Evolutionary conservation across 805 yeast genomes (phyloP).

Genomic region (Saturnispora besseyi): DNA sequence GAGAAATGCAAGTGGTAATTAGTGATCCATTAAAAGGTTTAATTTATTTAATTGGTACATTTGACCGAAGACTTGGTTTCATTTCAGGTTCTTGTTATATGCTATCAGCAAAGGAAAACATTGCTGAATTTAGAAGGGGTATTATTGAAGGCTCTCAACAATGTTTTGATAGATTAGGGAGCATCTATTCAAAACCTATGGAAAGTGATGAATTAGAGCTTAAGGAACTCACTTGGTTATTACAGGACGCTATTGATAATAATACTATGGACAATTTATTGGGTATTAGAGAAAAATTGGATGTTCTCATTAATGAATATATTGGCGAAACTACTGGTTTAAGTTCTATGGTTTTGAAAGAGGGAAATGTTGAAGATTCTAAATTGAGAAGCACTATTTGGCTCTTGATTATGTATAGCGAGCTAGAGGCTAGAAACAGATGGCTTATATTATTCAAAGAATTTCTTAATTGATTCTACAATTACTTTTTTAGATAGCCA

Average conservation of each 20-base stretch:
- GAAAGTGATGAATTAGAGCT: slow-evolving; percentile 1
- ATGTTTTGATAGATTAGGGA: background rate
- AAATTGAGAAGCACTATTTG: slow-evolving; percentile 3
- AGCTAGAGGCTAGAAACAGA: slow-evolving; percentile 4
- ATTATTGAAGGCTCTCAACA: background rate
- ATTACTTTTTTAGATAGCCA: background rate
- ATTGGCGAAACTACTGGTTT: slow-evolving; percentile 1
- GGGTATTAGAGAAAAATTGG: slow-evolving; percentile 7
- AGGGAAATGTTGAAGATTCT: background rate
- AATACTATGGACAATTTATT: background rate
- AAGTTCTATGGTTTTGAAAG: background rate
- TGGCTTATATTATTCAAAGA: slow-evolving; percentile 7
- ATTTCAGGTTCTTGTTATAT: background rate
- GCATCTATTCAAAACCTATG: background rate
- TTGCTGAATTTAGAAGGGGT: background rate
- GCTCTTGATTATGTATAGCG: slow-evolving; percentile 9
- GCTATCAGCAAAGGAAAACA: background rate
- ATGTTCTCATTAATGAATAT: slow-evolving; percentile 2
- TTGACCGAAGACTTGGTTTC: slow-evolving; percentile 7
- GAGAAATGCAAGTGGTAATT: slow-evolving; percentile 10
- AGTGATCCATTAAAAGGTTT: background rate
- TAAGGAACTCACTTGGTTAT: slow-evolving; percentile 1
- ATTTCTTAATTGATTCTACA: slow-evolving; percentile 1
- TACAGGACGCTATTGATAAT: background rate
- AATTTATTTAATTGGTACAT: slow-evolving; percentile 9